A percentile compares a stretch with the other conserved stretches of the same genome.
Conservation (phyloP, 257 asterid genomes). For the Gentiana macrophylla region DNA sequence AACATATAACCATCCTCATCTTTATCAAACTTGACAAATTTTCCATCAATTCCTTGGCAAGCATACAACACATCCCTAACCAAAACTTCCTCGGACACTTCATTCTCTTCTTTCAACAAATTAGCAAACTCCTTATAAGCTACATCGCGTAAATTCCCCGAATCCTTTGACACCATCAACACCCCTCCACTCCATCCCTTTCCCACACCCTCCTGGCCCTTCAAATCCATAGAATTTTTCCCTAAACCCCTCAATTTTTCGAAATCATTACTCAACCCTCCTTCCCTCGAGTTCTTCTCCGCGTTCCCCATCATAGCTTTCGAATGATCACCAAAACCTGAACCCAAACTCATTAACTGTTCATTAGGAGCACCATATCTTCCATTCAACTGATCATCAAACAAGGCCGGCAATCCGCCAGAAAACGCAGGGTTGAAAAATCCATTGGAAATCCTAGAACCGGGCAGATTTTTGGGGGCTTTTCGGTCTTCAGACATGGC, state of each 20-base stretch:
- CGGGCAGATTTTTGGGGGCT: constrained; percentile 24
- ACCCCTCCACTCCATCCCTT: constrained; percentile 69
- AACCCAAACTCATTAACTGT: constrained; percentile 14
- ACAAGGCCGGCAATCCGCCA: constrained; percentile 65
- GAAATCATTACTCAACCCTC: constrained; percentile 27
- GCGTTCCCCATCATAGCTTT: constrained; percentile 23
- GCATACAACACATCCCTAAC: constrained; percentile 93
- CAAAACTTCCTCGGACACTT: constrained; percentile 69
- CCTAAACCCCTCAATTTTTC: constrained; percentile 33
- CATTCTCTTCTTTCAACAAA: constrained; percentile 77
- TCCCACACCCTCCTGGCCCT: constrained; percentile 36
- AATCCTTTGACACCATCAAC: constrained; percentile 69
- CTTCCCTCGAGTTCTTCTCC: constrained; percentile 25
- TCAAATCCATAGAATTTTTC: constrained; percentile 26
- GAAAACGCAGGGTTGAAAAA: constrained; percentile 48
- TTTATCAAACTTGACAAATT: constrained; percentile 59
- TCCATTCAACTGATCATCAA: constrained; percentile 23
- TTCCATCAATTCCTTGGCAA: constrained; percentile 95
- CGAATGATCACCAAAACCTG: constrained; percentile 17
- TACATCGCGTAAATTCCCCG: constrained; percentile 71
- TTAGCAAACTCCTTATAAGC: constrained; percentile 64
- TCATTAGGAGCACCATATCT: constrained; percentile 10
- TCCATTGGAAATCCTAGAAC: constrained; percentile 31
- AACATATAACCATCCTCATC: constrained; percentile 58
- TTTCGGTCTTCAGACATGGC: constrained; percentile 74